phyloP scores from a whole-genome alignment of 495 filamentous ascomycete genomes.

The Filosporella fistucella region DNA sequence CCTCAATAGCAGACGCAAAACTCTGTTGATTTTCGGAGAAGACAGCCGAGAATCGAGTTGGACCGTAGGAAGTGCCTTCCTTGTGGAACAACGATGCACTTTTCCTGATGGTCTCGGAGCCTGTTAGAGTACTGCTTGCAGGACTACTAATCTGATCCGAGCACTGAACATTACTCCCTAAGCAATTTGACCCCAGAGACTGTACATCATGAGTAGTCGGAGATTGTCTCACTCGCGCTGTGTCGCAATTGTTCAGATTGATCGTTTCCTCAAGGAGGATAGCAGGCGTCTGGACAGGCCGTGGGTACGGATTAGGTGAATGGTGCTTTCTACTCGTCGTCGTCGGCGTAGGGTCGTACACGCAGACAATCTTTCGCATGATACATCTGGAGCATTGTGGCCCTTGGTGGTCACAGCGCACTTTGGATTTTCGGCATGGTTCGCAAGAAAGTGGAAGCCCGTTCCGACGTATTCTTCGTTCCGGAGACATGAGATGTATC shows the following conservation, averaged over 20 bases:
- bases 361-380: slow-evolving; percentile 23
- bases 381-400: slow-evolving; percentile 38
- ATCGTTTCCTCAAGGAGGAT: too few species aligned
- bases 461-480: slow-evolving; percentile 25
- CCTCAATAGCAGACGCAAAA: background rate
- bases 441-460: slow-evolving; percentile 44
- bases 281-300: too few species aligned
- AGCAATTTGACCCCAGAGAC: too few species aligned
- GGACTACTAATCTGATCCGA: too few species aligned
- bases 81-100: background rate
- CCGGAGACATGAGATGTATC: background rate
- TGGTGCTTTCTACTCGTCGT: slow-evolving; percentile 1
- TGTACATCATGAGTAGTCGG: too few species aligned
- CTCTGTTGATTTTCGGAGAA: slow-evolving; percentile 7
- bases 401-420: slow-evolving; percentile 39
- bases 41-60: slow-evolving; percentile 4
- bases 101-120: background rate
- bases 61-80: background rate
- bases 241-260: too few species aligned
- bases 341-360: slow-evolving; percentile 8
- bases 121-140: background rate
- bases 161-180: too few species aligned
- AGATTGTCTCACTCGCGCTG: too few species aligned
- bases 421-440: slow-evolving; percentile 43
- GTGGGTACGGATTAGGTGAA: background rate